A percentile compares a stretch with the other conserved stretches of the same genome.
Conservation (phyloP, 768 basidiomycete species). For the Pleurotus sapidus region DNA sequence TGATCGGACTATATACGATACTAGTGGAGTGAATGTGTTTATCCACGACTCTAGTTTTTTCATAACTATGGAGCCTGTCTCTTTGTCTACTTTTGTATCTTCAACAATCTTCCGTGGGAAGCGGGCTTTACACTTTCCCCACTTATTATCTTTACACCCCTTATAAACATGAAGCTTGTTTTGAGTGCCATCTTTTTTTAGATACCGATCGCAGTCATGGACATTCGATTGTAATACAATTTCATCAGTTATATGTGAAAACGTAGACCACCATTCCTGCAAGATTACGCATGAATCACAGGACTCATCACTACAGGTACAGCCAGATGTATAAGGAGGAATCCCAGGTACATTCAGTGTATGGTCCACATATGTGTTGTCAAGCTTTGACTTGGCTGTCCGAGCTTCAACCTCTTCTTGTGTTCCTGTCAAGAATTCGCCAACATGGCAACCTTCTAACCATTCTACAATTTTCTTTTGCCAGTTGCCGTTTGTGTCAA, state of each 20-base stretch:
- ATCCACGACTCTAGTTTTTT: constrained; percentile 1
- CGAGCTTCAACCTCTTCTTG: constrained; percentile 17
- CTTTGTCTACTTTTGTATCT: constrained; percentile 22
- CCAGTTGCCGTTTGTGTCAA: not conserved
- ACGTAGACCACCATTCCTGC: constrained; percentile 16
- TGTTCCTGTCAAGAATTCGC: constrained; percentile 26
- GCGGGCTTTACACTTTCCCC: constrained; percentile 24
- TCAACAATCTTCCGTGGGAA: constrained; percentile 24
- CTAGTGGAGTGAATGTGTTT: not conserved
- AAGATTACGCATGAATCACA: constrained; percentile 7
- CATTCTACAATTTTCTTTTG: constrained; percentile 17
- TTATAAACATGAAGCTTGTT: constrained; percentile 9
- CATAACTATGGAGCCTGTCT: constrained; percentile 19
- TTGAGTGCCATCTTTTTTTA: constrained; percentile 1
- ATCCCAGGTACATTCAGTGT: constrained; percentile 18
- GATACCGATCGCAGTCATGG: not conserved
- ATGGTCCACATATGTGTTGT: constrained; percentile 15
- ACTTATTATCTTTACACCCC: constrained; percentile 24
- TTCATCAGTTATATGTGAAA: constrained; percentile 21
- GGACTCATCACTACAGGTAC: constrained; percentile 6
- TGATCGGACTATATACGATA: not conserved
- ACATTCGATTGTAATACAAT: constrained; percentile 12
- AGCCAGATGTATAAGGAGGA: constrained; percentile 16
- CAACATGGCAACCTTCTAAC: constrained; percentile 20
- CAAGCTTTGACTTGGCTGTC: not conserved